Evolutionary conservation across 768 basidiomycete genomes (phyloP), one percentile per base, ranked within the genome.

Genomic region (Harrya chromipes): DNA sequence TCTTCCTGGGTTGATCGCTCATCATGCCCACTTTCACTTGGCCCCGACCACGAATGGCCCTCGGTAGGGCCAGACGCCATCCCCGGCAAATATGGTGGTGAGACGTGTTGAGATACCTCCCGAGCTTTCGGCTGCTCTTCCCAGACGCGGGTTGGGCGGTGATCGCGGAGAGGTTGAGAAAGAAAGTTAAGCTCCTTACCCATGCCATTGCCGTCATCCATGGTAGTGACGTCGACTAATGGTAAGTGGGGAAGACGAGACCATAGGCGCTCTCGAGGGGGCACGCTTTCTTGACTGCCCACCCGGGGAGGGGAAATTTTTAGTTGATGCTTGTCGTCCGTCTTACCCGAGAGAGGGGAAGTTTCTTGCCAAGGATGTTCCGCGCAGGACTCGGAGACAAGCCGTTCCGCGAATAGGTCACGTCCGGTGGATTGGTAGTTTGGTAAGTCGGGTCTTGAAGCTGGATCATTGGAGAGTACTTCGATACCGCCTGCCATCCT

Each of bases 401-500:
- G 42, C 13, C 50, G 54, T 27, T 66, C 61, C 14, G 45, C 41
- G 19, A 59, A 40, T 17, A 49, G 7, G 37, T 51, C 54, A 11
- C 59, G 66, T 24, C 49, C 43, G 0, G 50, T 50, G 33, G 40
- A 40, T 5, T 54, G 59, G 40, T 53, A 61, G 26, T 20, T 48
- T 29, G 57, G 51, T 27, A 51, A 40, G 34, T 50, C 52, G 17
- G 19, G 53, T 42, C 55, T 58, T 7, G 49, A 9, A 34, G 55
- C 13, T 0, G 51, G 17, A 33, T 67, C 57, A 4, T 17, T 46
- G 38, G 59, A 56, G 36, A 62, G 51, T 3, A 65, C 43, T 24
- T 59, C 37, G 33, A 67, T 54, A 17, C 65, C 65, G 2, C 65
- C 65, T 6, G 62, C 62, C 64, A 62, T 65, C 46, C 47, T 67